Evolutionary conservation across 2,329 filamentous ascomycete species (phyloP), one percentile per base, ranked within the genome.

Genomic region (Pestalotiopsis sp.): DNA sequence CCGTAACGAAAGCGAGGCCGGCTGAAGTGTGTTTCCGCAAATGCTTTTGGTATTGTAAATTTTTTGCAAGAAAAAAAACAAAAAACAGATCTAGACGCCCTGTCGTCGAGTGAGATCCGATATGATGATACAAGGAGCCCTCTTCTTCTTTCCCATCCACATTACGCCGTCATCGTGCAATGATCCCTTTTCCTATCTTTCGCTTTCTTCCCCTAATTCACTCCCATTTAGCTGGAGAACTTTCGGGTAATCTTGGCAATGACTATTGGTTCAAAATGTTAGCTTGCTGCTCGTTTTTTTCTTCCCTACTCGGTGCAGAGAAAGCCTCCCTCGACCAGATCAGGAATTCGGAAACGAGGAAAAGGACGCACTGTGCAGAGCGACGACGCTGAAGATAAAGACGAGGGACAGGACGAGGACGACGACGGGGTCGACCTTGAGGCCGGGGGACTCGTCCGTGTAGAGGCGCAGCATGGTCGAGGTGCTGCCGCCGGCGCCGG

Each of bases 401-500:
- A 97, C 96, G 77, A 99, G 90, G 78, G 94, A 97, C 76, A 99
- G 88, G 75, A 98, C 96, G 78, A 99, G 88, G 73, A 99, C 95
- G 73, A 99, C 95, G 70, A 99, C 96, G 25, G 96, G 96, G 82
- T 99, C 96, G 73, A 99, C 96, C 87, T 98, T 97, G 77, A 99
- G 87, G 71, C 96, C 96, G 69, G 96, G 96, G 73, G 93, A 97
- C 86, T 99, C 96, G 80, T 99, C 96, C 69, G 96, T 99, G 90
- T 99, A 99, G 59, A 99, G 91, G 94, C 95, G 95, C 86, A 99
- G 87, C 96, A 99, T 99, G 66, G 96, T 99, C 85, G 94, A 97
- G 82, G 92, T 97, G 80, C 94, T 98, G 73, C 96, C 96, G 74
- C 96, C 96, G 20, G 96, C 96, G 75, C 96, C 96, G 41, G 96